Conservation (phyloP, 2,329 filamentous ascomycete genomes). For the Fusarium pseudonygamai region DNA sequence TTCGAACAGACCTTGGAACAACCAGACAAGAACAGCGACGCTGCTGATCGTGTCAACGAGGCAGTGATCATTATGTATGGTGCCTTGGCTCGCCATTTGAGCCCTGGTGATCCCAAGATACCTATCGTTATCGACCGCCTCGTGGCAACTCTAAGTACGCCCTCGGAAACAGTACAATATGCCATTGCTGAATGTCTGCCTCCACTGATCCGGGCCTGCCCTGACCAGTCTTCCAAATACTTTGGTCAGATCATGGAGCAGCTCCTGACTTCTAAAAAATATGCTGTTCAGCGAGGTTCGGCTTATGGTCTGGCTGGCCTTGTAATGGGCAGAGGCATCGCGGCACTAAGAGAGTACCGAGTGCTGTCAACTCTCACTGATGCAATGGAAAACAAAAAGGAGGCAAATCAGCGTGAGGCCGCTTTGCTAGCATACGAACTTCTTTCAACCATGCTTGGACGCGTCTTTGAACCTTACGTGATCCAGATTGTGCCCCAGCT, state of each 20-base stretch:
- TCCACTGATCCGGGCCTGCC: slow-evolving; percentile 84
- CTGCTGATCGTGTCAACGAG: slow-evolving; percentile 91
- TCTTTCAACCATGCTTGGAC: slow-evolving; percentile 84
- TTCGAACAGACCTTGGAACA: slow-evolving; percentile 90
- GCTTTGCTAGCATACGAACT: slow-evolving; percentile 92
- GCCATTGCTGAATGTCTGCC: slow-evolving; percentile 95
- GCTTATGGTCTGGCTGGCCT: slow-evolving; percentile 95
- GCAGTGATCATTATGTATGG: slow-evolving; percentile 98
- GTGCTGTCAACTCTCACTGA: slow-evolving; percentile 83
- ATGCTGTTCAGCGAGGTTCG: slow-evolving; percentile 90
- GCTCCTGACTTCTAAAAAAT: slow-evolving; percentile 87
- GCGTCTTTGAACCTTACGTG: slow-evolving; percentile 94
- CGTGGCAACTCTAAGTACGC: slow-evolving; percentile 87
- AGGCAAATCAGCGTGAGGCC: slow-evolving; percentile 86
- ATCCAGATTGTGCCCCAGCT: slow-evolving; percentile 95
- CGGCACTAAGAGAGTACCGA: slow-evolving; percentile 82
- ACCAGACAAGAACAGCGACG: slow-evolving; percentile 81
- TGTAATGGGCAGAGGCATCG: slow-evolving; percentile 86
- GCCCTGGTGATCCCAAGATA: slow-evolving; percentile 84
- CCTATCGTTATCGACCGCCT: slow-evolving; percentile 88
- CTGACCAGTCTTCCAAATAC: slow-evolving; percentile 81
- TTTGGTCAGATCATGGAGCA: slow-evolving; percentile 82
- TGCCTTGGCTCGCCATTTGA: slow-evolving; percentile 87
- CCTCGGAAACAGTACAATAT: slow-evolving; percentile 96
- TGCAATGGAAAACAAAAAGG: slow-evolving; percentile 95